A percentile compares a stretch with the other conserved stretches of the same genome.
phyloP scores from a whole-genome alignment of 2,329 filamentous ascomycete genomes.

The Alternaria longipes region DNA sequence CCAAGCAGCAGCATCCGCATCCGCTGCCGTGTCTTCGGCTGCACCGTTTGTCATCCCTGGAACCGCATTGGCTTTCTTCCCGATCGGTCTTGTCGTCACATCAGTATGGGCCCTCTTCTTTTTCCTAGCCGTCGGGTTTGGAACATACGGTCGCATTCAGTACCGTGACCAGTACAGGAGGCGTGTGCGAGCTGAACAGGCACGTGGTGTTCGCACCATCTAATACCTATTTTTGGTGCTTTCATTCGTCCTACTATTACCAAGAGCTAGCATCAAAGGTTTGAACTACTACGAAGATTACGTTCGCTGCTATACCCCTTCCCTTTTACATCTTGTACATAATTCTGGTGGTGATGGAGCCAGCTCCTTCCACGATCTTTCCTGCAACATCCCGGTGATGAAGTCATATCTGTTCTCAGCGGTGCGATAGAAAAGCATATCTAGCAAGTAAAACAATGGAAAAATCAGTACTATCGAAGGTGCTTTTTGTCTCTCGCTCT shows the following conservation, averaged over 20 bases:
- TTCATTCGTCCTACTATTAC: not conserved
- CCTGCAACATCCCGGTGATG: constrained; percentile 11
- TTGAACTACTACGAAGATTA: constrained; percentile 22
- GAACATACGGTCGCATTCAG: constrained; percentile 72
- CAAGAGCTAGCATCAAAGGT: constrained; percentile 8
- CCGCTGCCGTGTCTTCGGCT: constrained; percentile 52
- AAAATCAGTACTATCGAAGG: constrained; percentile 2
- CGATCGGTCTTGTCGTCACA: constrained; percentile 73
- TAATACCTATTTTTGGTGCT: constrained; percentile 25
- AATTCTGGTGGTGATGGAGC: constrained; percentile 20
- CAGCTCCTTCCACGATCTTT: constrained; percentile 2
- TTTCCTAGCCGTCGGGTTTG: constrained; percentile 66
- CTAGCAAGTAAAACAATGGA: constrained; percentile 9
- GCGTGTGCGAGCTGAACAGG: constrained; percentile 56
- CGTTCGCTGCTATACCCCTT: constrained; percentile 29
- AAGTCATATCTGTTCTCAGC: not conserved
- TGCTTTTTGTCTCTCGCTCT: not conserved
- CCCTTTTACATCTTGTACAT: constrained; percentile 32
- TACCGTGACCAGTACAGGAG: constrained; percentile 71
- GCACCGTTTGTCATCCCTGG: constrained; percentile 74
- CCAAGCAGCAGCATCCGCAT: constrained; percentile 52
- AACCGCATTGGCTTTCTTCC: constrained; percentile 72
- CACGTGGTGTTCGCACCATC: constrained; percentile 47
- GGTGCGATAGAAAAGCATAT: not conserved
- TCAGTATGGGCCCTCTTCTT: constrained; percentile 66